Conservation (phyloP, 805 yeast genomes). For the Scheffersomyces ergatensis region DNA sequence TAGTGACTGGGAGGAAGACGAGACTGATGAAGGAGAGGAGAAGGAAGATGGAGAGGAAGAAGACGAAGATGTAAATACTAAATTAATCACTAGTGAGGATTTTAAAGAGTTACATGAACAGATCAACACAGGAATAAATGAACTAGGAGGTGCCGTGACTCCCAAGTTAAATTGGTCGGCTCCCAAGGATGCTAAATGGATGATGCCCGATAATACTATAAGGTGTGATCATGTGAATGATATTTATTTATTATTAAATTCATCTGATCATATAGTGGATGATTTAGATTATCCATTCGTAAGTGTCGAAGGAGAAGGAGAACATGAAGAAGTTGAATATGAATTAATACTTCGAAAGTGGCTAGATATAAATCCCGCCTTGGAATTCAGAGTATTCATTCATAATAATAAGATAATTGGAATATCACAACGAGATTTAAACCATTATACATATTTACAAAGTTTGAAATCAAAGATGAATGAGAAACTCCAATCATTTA, state of each 20-base stretch:
- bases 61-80: slow-evolving; percentile 8
- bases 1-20: slow-evolving; percentile 68
- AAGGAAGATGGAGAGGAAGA: slow-evolving; percentile 14
- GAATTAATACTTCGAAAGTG: slow-evolving; percentile 82
- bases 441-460: slow-evolving; percentile 70
- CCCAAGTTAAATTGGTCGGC: slow-evolving; percentile 98
- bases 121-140: slow-evolving; percentile 44
- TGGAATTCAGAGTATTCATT: slow-evolving; percentile 89
- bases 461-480: slow-evolving; percentile 48
- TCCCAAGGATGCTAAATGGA: slow-evolving; percentile 95
- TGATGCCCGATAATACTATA: slow-evolving; percentile 71
- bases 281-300: slow-evolving; percentile 76
- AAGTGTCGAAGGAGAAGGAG: slow-evolving; percentile 24
- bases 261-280: slow-evolving; percentile 85
- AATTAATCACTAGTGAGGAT: slow-evolving; percentile 27
- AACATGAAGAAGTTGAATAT: slow-evolving; percentile 21
- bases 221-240: slow-evolving; percentile 72
- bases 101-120: slow-evolving; percentile 62
- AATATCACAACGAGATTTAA: slow-evolving; percentile 81
- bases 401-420: slow-evolving; percentile 62
- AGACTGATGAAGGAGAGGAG: slow-evolving; percentile 8
- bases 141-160: slow-evolving; percentile 57
- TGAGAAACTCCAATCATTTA: slow-evolving; percentile 52
- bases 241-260: slow-evolving; percentile 73
- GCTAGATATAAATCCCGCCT: slow-evolving; percentile 80